phyloP scores from a whole-genome alignment of 148 eudicot genomes.

The Dysphania ambrosioides region DNA sequence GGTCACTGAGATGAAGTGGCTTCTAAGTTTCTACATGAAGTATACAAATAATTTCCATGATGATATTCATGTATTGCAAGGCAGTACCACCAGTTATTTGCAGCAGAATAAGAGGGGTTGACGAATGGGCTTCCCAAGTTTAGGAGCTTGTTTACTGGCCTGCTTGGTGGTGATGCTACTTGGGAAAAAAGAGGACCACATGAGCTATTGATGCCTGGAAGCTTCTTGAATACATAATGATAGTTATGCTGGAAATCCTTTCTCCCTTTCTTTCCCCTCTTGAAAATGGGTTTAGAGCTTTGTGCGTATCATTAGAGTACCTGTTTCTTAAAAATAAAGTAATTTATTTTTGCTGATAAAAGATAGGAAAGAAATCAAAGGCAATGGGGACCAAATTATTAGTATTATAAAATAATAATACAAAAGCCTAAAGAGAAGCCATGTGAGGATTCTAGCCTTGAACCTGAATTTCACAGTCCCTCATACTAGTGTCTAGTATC shows the following conservation, averaged over 20 bases:
- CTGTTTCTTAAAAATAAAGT: neutral
- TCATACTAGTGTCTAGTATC: neutral
- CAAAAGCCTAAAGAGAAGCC: neutral
- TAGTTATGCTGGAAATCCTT: neutral
- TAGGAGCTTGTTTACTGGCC: neutral
- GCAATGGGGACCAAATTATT: neutral
- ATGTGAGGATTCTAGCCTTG: neutral
- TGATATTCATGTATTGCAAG: neutral
- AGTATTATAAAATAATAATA: neutral
- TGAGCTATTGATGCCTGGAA: neutral
- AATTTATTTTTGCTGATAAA: neutral
- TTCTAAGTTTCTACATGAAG: neutral
- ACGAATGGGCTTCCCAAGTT: neutral
- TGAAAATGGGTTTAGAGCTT: neutral
- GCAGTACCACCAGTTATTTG: neutral
- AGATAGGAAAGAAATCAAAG: neutral
- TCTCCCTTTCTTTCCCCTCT: neutral
- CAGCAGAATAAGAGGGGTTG: neutral
- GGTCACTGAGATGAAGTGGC: neutral
- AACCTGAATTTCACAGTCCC: neutral
- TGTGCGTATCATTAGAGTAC: neutral
- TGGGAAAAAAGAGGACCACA: neutral
- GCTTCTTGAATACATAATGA: neutral
- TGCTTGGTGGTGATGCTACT: neutral
- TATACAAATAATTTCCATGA: neutral